phyloP scores from a whole-genome alignment of 495 filamentous ascomycete genomes.

The Penicillium riverlandense region DNA sequence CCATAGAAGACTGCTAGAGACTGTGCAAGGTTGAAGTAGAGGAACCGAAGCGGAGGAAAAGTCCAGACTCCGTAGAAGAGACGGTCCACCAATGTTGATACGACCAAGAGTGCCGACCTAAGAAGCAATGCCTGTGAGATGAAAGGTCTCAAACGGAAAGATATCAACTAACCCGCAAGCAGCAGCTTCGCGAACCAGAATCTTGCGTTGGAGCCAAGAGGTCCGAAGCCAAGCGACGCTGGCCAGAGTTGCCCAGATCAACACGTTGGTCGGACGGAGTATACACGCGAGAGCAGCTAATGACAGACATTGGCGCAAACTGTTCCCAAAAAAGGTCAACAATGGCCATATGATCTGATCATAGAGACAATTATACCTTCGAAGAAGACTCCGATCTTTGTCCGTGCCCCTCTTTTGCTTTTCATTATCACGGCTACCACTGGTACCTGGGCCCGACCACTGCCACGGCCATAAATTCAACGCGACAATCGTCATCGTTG shows the following conservation, averaged over 20 bases:
- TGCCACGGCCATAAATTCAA: constrained; percentile 85
- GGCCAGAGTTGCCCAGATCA: constrained; percentile 69
- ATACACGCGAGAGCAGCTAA: constrained; percentile 80
- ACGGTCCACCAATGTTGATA: constrained; percentile 65
- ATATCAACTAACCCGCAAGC: constrained; percentile 56
- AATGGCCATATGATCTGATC: constrained; percentile 1
- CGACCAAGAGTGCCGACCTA: constrained; percentile 48
- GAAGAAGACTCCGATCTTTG: constrained; percentile 2
- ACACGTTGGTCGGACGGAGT: constrained; percentile 79
- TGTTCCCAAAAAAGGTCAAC: constrained; percentile 14
- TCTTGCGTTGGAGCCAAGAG: constrained; percentile 32
- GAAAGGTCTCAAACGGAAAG: background rate
- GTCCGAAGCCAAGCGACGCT: constrained; percentile 37
- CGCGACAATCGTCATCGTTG: constrained; percentile 73
- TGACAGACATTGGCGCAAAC: constrained; percentile 59
- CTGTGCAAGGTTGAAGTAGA: constrained; percentile 87
- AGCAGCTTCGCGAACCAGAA: constrained; percentile 52
- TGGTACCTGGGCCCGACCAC: constrained; percentile 28
- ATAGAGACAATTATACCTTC: constrained; percentile 2
- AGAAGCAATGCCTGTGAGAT: constrained; percentile 5
- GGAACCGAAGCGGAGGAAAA: constrained; percentile 81
- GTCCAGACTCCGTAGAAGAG: constrained; percentile 83
- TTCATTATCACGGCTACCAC: constrained; percentile 1
- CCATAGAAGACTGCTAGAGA: constrained; percentile 89
- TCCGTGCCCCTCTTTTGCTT: constrained; percentile 4